Percentiles rank a stretch among this genome's conserved stretches.
These are phyloP conservation scores for Microbotryum scabiosae DNA, from an alignment of 1,284 basidiomycete species.

Conservation along the genomic window DNA sequence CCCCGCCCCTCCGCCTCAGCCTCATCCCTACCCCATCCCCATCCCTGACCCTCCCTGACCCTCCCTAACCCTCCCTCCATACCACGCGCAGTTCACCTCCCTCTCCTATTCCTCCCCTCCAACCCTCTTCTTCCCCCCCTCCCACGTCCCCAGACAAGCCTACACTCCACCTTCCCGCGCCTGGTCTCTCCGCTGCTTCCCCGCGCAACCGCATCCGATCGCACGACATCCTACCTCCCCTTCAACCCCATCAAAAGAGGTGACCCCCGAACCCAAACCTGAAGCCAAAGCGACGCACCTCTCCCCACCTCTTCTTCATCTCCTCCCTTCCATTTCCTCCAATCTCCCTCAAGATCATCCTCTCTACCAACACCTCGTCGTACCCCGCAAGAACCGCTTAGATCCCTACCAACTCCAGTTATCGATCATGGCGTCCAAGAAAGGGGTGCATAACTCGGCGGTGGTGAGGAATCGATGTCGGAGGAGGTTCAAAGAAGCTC, in stretches of 20 bases:
- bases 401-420: constrained; percentile 27
- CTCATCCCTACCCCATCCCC: too few relatives aligned
- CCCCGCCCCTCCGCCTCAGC: too few relatives aligned
- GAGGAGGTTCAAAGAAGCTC: constrained; percentile 21
- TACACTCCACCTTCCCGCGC: background rate
- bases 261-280: background rate
- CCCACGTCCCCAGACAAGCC: background rate
- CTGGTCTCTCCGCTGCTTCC: constrained; percentile 15
- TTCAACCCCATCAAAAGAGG: background rate
- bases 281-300: background rate
- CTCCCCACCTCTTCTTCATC: constrained; percentile 2
- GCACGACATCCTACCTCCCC: background rate
- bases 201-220: background rate
- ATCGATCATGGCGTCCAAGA: constrained; percentile 24
- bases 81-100: constrained; percentile 8
- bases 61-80: too few relatives aligned
- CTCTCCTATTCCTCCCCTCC: constrained; percentile 3
- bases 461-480: constrained; percentile 21
- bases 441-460: constrained; percentile 28
- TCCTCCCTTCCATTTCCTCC: background rate
- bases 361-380: background rate
- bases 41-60: too few relatives aligned
- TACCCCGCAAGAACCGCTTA: background rate
- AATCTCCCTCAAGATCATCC: background rate
- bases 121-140: constrained; percentile 1